Evolutionary conservation across 805 yeast genomes (phyloP).

Genomic region (Candida morakotiae): DNA sequence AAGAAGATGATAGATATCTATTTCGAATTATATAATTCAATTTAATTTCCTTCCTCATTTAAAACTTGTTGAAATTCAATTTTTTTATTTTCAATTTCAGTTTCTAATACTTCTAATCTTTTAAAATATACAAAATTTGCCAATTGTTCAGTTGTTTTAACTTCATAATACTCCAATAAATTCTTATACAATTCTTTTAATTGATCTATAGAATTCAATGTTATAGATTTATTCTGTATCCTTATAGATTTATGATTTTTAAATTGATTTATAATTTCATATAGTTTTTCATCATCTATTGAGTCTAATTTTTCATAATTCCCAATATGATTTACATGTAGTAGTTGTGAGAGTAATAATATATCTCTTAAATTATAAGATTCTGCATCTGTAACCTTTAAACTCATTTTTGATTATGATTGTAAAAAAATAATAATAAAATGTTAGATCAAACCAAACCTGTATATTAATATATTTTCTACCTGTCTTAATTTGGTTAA

Average conservation of each 20-base stretch:
- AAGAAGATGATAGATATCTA: no score
- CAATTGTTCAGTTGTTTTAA: conserved; percentile 33
- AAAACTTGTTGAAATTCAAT: conserved; percentile 17
- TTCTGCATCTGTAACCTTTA: conserved; percentile 2
- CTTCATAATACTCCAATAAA: conserved; percentile 22
- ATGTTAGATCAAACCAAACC: no score
- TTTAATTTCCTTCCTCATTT: conserved; percentile 3
- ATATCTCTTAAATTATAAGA: conserved; percentile 25
- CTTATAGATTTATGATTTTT: conserved; percentile 8
- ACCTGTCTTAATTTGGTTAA: no score
- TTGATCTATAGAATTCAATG: conserved; percentile 8
- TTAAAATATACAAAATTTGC: conserved; percentile 32
- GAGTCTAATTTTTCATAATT: conserved; percentile 12
- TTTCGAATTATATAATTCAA: no score
- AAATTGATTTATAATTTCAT: conserved; percentile 14
- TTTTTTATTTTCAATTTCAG: conserved; percentile 20
- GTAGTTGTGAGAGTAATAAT: conserved; percentile 33
- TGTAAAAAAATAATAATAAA: no score
- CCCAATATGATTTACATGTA: conserved; percentile 30
- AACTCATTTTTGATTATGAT: background rate
- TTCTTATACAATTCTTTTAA: conserved; percentile 19
- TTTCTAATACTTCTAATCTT: conserved; percentile 30
- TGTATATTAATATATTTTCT: no score
- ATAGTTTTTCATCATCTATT: conserved; percentile 15
- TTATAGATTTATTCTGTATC: conserved; percentile 8